Evolutionary conservation across 176 grass and related monocot genomes (phyloP), one percentile per base, ranked within the genome.

Genomic region (Dactylis glomerata): DNA sequence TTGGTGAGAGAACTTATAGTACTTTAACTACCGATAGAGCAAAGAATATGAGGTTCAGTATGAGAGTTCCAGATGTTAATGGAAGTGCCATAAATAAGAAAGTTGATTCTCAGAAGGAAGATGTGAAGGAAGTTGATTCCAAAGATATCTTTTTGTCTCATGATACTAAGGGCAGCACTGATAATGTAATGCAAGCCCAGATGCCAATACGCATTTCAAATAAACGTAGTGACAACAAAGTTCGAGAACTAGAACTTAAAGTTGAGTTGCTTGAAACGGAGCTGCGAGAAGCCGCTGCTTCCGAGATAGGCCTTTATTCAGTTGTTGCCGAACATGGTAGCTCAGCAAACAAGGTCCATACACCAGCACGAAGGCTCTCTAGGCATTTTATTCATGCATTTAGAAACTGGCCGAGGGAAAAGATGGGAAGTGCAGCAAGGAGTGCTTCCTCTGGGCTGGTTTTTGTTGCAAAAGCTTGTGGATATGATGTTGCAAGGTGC

Each of bases 271-370:
- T 98, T 82, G 93, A 98, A 95, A 84, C 89, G 32, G 96, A 98
- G 81, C 83, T 98, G n/a, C 77, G 89, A 79, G 96, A 98, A 92
- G 70, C 87, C 41, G 96, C 96, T 19, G 91, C 91, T 81, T 76
- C 91, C 75, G 96, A 98, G 85, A 89, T 95, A 83, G 89, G 91
- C 32, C 93, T 98, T 88, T 95, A 95, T 77, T 95, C 93, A 11
- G 86, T 95, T 73, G 72, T 90, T 69, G 91, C 96, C 19, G 93
- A 98, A 83, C 96, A 98, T 92, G 89, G 86, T 58, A 98, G 93
- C 79, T 98, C 96, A 89, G 85, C 88, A 78, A 94, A 95, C 68
- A 98, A 98, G 84, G 93, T 98, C 36, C 96, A 98, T 65, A 94
- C 96, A 73, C 96, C 96, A 57, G 93, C 96, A 76, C 85, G 96